Percentiles rank a stretch among this genome's conserved stretches.
These are phyloP conservation scores for Fonsecaea multimorphosa DNA, from an alignment of 2,329 filamentous ascomycete species.

Conservation along the genomic window DNA sequence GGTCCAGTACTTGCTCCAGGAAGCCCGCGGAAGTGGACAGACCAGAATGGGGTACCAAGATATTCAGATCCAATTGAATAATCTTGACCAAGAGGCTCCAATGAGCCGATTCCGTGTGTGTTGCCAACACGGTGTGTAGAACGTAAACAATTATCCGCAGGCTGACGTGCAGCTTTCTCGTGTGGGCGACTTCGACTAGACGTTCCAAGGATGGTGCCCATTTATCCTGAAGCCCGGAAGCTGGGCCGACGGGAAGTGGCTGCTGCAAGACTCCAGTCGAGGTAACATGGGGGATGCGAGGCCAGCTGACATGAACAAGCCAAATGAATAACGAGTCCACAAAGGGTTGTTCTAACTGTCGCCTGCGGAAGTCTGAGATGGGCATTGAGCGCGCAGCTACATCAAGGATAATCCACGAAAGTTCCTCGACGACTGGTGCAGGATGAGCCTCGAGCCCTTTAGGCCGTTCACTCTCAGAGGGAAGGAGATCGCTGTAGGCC, in stretches of 20 bases:
- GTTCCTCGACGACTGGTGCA: background rate
- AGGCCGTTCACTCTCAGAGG: background rate
- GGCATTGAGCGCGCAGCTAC: conserved; percentile 50
- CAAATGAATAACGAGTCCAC: conserved; percentile 56
- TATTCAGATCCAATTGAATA: conserved; percentile 50
- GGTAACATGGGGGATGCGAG: conserved; percentile 34
- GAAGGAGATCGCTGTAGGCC: conserved; percentile 16
- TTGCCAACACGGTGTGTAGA: conserved; percentile 49
- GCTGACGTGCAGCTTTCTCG: conserved; percentile 49
- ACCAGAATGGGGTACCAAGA: conserved; percentile 53
- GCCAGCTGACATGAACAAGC: conserved; percentile 50
- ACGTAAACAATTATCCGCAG: conserved; percentile 50
- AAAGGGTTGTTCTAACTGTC: conserved; percentile 56
- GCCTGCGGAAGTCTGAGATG: conserved; percentile 50
- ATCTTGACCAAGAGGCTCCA: conserved; percentile 52
- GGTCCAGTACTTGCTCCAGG: conserved; percentile 46
- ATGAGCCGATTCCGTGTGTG: conserved; percentile 40
- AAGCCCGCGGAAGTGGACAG: conserved; percentile 46
- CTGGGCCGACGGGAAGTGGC: conserved; percentile 28
- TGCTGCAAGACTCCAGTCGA: conserved; percentile 20
- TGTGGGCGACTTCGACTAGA: conserved; percentile 48
- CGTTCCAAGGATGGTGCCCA: conserved; percentile 47
- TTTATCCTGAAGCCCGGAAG: conserved; percentile 37
- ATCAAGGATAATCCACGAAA: conserved; percentile 40
- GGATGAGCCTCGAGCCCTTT: background rate